Evolutionary conservation across 805 yeast species (phyloP), one percentile per base, ranked within the genome.

Genomic region (Jamesozyma piceae): DNA sequence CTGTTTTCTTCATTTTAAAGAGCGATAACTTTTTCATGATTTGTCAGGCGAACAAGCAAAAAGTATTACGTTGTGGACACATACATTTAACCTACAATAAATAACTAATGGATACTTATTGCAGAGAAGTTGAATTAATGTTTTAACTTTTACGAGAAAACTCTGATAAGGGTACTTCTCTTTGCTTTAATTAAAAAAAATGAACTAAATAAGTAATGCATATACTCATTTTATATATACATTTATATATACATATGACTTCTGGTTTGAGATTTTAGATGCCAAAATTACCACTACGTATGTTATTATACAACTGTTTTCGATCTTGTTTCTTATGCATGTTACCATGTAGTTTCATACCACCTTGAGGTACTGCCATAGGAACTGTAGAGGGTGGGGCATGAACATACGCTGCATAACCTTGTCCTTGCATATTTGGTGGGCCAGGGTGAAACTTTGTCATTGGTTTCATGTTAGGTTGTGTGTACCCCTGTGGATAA

Each of bases 261-360:
- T 29, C 28, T 26, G 17, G 6, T 29, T 29, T n/a, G 11, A 29
- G 5, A 11, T 32, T 18, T 47, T 62, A 81, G 30, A 82, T 80
- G 37, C 90, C 90, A 63, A 81, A 82, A 42, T 72, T 72, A 26
- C 82, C 83, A 43, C 74, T 77, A 53, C 75, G 73, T 38, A 82
- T 69, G 2, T 85, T 84, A 40, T 77, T 72, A 51, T 87, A 70
- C 36, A 82, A 67, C 41, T 72, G 68, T 34, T 75, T 80, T 52
- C 79, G 77, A 50, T 75, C 75, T 29, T 67, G 60, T 20, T 57
- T 64, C 40, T 64, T 58, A 38, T 57, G 54, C 11, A 55, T 50
- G 8, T 64, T 66, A 19, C 73, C 73, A 49, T 73, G 77, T 6
- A 72, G 50, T 48, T 65, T 71, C 53, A 67, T 75, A 54, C 70